Percentiles rank a stretch among this genome's conserved stretches.
Conservation (phyloP, 257 asterid genomes). For the Lantana camara region DNA sequence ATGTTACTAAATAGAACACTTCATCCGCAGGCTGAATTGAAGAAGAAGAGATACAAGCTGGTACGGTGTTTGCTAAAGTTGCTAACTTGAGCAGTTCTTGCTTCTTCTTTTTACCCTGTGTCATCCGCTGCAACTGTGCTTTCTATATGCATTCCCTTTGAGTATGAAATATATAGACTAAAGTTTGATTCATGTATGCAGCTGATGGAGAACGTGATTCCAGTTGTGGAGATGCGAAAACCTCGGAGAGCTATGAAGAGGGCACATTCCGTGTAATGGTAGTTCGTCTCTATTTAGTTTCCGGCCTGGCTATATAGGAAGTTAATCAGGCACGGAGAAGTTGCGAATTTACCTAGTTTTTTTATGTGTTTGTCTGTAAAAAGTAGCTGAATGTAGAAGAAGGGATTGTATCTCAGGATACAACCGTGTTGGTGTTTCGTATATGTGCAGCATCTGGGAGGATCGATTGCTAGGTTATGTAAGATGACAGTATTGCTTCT, state of each 20-base stretch:
- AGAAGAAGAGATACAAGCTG: constrained; percentile 58
- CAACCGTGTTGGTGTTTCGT: neutral
- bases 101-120: constrained; percentile 2
- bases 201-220: constrained; percentile 65
- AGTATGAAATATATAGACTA: neutral
- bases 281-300: constrained; percentile 24
- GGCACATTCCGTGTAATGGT: constrained; percentile 55
- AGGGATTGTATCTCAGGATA: neutral
- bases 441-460: neutral
- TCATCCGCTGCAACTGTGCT: neutral
- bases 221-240: constrained; percentile 55
- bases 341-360: neutral
- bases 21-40: constrained; percentile 58
- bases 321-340: constrained; percentile 8
- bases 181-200: constrained; percentile 26
- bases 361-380: constrained; percentile 3
- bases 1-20: constrained; percentile 22
- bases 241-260: constrained; percentile 55
- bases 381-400: neutral
- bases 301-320: no score
- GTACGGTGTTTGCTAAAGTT: constrained; percentile 34
- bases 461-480: neutral
- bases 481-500: neutral
- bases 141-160: neutral
- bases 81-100: neutral